Percentiles rank a stretch among this genome's conserved stretches.
phyloP scores from a whole-genome alignment of 2,329 filamentous ascomycete species.

The Alternaria ethzedia region DNA sequence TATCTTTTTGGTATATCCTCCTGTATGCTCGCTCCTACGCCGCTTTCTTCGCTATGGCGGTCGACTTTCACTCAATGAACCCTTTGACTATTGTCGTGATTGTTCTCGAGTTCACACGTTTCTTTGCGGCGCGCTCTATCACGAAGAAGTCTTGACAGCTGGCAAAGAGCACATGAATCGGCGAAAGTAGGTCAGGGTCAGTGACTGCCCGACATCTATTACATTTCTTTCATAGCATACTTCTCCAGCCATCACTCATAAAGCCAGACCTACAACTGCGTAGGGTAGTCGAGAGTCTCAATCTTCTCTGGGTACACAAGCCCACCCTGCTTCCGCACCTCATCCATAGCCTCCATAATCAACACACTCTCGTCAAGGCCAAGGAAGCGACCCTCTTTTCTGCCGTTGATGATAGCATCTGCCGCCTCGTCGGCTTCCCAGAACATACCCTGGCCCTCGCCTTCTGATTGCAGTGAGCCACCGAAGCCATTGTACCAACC shows the following conservation, averaged over 20 bases:
- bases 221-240: not conserved
- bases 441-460: slow-evolving; percentile 81
- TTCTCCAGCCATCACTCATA: not conserved
- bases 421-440: slow-evolving; percentile 85
- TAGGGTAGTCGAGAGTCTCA: slow-evolving; percentile 57
- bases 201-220: not conserved
- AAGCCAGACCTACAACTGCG: slow-evolving; percentile 27
- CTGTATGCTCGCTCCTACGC: not conserved
- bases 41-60: not conserved
- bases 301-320: slow-evolving; percentile 70
- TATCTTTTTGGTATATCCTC: not conserved
- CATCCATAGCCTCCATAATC: slow-evolving; percentile 84
- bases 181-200: not conserved
- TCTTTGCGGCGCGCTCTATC: not conserved
- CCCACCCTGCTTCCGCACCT: slow-evolving; percentile 67
- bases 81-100: not conserved
- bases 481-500: slow-evolving; percentile 58
- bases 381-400: slow-evolving; percentile 69
- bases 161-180: not conserved
- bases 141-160: not conserved
- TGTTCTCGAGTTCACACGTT: not conserved
- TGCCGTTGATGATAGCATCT: slow-evolving; percentile 75
- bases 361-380: slow-evolving; percentile 78
- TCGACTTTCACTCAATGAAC: not conserved
- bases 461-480: slow-evolving; percentile 55